Evolutionary conservation across 1,284 basidiomycete species (phyloP).

Genomic region (Apiotrichum gracile): DNA sequence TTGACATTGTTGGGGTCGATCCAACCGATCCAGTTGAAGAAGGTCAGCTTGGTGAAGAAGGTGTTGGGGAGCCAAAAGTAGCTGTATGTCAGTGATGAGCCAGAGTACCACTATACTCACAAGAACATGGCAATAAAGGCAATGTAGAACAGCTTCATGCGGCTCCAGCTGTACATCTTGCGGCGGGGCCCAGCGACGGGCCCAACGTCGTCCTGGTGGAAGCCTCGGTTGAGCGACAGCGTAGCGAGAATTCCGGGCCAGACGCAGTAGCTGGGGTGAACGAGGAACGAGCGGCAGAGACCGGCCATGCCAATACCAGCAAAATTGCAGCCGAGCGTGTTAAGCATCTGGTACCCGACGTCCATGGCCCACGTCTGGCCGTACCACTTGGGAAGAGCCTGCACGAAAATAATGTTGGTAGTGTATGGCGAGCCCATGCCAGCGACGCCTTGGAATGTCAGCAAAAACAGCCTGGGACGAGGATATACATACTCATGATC

Average conservation of each 20-base stretch:
- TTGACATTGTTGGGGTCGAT: constrained; percentile 49
- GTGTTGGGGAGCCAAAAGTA: constrained; percentile 48
- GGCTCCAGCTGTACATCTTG: constrained; percentile 37
- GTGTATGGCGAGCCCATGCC: constrained; percentile 41
- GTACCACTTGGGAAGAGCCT: constrained; percentile 33
- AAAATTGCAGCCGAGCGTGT: constrained; percentile 49
- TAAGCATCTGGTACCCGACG: constrained; percentile 47
- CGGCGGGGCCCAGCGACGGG: constrained; percentile 42
- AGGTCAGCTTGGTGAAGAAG: constrained; percentile 49
- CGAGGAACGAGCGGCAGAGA: constrained; percentile 49
- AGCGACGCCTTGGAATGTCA: constrained; percentile 37
- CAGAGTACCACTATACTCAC: not conserved
- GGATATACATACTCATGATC: constrained; percentile 49
- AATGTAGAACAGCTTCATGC: constrained; percentile 43
- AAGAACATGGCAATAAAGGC: constrained; percentile 40
- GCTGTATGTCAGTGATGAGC: not conserved
- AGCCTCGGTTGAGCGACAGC: constrained; percentile 49
- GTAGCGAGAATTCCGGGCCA: constrained; percentile 50
- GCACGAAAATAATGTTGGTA: constrained; percentile 40
- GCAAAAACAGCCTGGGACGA: constrained; percentile 45
- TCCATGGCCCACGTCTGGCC: constrained; percentile 40
- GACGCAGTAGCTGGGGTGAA: constrained; percentile 49
- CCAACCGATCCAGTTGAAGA: constrained; percentile 60
- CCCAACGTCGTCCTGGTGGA: constrained; percentile 44
- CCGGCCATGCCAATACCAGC: constrained; percentile 53